Evolutionary conservation across 2,329 filamentous ascomycete genomes (phyloP).

Genomic region (Penicillium hesseltinei): DNA sequence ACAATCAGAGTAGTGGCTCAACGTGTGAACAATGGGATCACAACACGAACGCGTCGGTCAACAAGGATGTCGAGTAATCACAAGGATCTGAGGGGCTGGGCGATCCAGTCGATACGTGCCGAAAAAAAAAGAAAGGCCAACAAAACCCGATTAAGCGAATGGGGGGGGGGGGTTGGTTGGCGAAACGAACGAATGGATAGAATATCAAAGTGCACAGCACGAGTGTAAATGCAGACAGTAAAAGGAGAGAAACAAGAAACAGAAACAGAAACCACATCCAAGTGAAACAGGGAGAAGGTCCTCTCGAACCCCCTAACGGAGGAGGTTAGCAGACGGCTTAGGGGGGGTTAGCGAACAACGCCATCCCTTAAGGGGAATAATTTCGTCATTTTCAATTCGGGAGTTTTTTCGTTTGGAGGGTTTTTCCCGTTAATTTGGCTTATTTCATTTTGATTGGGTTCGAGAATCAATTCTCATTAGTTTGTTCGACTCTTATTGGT

Average conservation of each 20-base stretch:
- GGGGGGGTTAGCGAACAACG: slow-evolving; percentile 4
- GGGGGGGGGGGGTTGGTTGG: slow-evolving; percentile 3
- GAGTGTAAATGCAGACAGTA: background rate
- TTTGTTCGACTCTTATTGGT: background rate
- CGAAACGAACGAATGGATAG: slow-evolving; percentile 4
- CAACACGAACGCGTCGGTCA: background rate
- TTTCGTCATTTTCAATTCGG: slow-evolving; percentile 8
- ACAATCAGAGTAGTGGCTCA: background rate
- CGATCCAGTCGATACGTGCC: slow-evolving; percentile 5
- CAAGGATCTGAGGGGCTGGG: background rate
- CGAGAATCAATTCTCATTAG: background rate
- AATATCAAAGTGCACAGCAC: slow-evolving; percentile 25
- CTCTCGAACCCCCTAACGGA: slow-evolving; percentile 8
- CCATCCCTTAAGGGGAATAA: slow-evolving; percentile 12
- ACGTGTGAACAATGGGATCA: background rate
- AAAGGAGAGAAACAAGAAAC: background rate
- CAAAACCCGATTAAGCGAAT: background rate
- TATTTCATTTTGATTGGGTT: slow-evolving; percentile 2
- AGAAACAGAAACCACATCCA: background rate
- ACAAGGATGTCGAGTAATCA: slow-evolving; percentile 2
- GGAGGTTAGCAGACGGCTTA: slow-evolving; percentile 3
- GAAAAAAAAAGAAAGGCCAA: background rate
- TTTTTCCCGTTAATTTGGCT: background rate
- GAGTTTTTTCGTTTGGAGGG: background rate
- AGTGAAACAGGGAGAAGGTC: slow-evolving; percentile 9